Percentiles rank a stretch among this genome's conserved stretches.
Conservation (phyloP, 306 rosid species). For the Rubus parviflorus region DNA sequence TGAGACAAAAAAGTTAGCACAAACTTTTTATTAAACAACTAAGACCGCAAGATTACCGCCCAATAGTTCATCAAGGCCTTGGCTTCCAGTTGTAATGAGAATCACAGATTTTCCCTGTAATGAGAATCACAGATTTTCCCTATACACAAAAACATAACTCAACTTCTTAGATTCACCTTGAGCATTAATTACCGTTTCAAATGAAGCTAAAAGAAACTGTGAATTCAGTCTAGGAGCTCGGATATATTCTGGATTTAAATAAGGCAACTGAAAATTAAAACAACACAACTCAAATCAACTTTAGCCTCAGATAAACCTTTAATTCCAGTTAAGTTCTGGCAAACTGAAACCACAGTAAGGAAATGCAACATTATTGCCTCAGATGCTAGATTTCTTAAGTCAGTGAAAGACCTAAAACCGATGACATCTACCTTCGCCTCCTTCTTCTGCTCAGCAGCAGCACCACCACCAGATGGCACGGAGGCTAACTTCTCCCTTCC, state of each 20-base stretch:
- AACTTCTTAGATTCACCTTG: slow-evolving; percentile 8
- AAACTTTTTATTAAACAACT: background rate
- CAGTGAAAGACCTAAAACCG: no score
- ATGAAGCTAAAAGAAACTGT: background rate
- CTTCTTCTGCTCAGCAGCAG: no score
- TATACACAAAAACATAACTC: slow-evolving; percentile 32
- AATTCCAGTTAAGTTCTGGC: no score
- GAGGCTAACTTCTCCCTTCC: no score
- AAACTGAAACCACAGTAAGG: no score
- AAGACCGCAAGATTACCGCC: slow-evolving; percentile 56
- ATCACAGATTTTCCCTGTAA: slow-evolving; percentile 84
- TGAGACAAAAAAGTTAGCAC: background rate
- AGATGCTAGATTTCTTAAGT: no score
- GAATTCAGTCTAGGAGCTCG: background rate
- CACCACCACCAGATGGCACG: no score
- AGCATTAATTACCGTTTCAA: background rate
- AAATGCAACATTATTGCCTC: no score
- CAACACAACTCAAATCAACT: slow-evolving; percentile 55
- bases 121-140: slow-evolving; percentile 80
- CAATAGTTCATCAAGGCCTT: slow-evolving; percentile 88
- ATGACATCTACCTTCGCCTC: no score
- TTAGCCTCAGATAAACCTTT: no score
- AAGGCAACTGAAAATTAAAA: slow-evolving; percentile 17
- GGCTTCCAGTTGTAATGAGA: slow-evolving; percentile 90
- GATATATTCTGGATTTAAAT: background rate